phyloP scores from a whole-genome alignment of 495 filamentous ascomycete species.

The Cetradonia linearis region DNA sequence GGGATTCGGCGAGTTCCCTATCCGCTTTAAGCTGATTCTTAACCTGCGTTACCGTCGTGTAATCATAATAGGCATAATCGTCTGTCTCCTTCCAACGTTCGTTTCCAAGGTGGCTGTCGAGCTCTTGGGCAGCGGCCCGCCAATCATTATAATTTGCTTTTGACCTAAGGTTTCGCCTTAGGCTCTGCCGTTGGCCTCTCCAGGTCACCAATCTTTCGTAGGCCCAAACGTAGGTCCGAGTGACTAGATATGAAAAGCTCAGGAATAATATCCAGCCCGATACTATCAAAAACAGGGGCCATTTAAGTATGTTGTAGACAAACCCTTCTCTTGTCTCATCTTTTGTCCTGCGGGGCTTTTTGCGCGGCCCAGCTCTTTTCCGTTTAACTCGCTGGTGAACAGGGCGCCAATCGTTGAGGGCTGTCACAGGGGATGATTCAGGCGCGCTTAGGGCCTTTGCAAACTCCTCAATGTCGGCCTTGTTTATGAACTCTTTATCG shows the following conservation, averaged over 20 bases:
- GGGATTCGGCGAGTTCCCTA: constrained; percentile 47
- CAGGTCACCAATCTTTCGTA: constrained; percentile 62
- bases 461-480: constrained; percentile 42
- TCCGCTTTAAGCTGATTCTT: constrained; percentile 58
- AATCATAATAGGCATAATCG: constrained; percentile 92
- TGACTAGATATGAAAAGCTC: constrained; percentile 60
- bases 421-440: constrained; percentile 46
- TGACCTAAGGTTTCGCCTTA: constrained; percentile 58
- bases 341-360: constrained; percentile 42
- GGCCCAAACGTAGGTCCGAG: constrained; percentile 76
- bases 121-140: constrained; percentile 61
- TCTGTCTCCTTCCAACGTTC: constrained; percentile 77
- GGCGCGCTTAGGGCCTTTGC: constrained; percentile 42
- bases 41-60: constrained; percentile 65
- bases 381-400: constrained; percentile 57
- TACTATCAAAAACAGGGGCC: constrained; percentile 75
- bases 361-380: constrained; percentile 30
- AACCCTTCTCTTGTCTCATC: constrained; percentile 94
- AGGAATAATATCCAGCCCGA: constrained; percentile 66
- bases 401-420: constrained; percentile 78
- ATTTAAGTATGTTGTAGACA: constrained; percentile 77
- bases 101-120: constrained; percentile 77
- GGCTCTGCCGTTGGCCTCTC: constrained; percentile 55
- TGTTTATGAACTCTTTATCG: constrained; percentile 54
- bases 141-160: constrained; percentile 72